phyloP scores from a whole-genome alignment of 768 basidiomycete species.

The Russula sp. region DNA sequence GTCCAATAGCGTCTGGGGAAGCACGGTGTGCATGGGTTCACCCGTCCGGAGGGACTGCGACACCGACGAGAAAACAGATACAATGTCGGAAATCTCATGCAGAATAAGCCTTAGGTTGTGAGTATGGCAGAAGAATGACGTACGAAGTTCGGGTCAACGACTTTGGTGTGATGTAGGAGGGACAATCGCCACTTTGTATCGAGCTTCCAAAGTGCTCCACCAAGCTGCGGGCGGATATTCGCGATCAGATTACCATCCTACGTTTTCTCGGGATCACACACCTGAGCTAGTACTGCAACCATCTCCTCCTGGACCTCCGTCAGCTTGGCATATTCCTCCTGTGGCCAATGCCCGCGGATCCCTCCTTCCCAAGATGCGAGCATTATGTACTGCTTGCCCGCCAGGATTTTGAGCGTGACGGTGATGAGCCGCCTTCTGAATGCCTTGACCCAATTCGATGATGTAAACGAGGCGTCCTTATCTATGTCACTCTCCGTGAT shows the following conservation, averaged over 20 bases:
- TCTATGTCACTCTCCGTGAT: slow-evolving; percentile 26
- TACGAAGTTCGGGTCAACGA: slow-evolving; percentile 53
- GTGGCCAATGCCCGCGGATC: slow-evolving; percentile 48
- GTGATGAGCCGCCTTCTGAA: slow-evolving; percentile 31
- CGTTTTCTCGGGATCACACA: slow-evolving; percentile 17
- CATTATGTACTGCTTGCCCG: slow-evolving; percentile 32
- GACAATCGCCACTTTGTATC: slow-evolving; percentile 37
- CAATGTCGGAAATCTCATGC: slow-evolving; percentile 37
- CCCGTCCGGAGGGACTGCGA: slow-evolving; percentile 22
- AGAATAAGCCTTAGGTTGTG: background rate
- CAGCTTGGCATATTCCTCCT: slow-evolving; percentile 41
- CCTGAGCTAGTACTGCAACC: slow-evolving; percentile 35
- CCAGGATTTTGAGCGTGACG: slow-evolving; percentile 31
- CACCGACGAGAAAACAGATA: slow-evolving; percentile 32
- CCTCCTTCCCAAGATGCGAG: slow-evolving; percentile 44
- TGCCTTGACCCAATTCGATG: slow-evolving; percentile 27
- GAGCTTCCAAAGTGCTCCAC: slow-evolving; percentile 39
- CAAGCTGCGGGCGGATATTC: slow-evolving; percentile 30
- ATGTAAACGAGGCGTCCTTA: slow-evolving; percentile 10
- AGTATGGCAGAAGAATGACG: slow-evolving; percentile 8
- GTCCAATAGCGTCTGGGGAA: slow-evolving; percentile 21
- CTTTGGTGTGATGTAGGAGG: slow-evolving; percentile 40
- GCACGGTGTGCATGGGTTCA: slow-evolving; percentile 21
- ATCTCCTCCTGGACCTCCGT: slow-evolving; percentile 39
- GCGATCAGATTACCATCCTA: background rate